Base-by-base conservation (phyloP, 2,329 filamentous ascomycete genomes). In the Sphaerulina musiva region DNA sequence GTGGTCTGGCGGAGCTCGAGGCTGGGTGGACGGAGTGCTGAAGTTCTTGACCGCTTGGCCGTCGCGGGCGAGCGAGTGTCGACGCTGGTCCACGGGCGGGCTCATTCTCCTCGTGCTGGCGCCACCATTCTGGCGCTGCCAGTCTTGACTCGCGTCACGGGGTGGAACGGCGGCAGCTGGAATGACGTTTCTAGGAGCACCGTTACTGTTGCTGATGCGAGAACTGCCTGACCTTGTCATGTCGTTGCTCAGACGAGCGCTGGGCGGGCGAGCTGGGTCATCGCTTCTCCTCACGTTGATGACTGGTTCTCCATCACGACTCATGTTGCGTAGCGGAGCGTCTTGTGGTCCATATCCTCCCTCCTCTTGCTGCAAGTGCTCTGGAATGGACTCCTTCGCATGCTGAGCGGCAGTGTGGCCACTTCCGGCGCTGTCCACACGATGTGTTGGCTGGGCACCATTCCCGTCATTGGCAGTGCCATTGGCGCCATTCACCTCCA, bases 271-370 rank as follows among this genome's bases (percentile, higher is more conserved):
- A 3, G 48, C 9, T 11, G 46, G 41, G 26, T 51, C 42, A 7
- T 51, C 39, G 23, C 48, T 51, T 6, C 23, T 51, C 20, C 48
- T 51, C 32, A 46, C 48, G 5, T 45, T 46, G 41, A 51, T 17
- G 14, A 17, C 14, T 17, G 14, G 14, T 17, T 17, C 38, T 5
- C 45, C 48, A 46, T 51, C 48, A 10, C 48, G 41, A 38, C 36
- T 34, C 20, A 46, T 26, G 41, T 23, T 29, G 31, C 42, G 20
- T 14, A 41, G 48, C 9, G 48, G 17, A 14, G 41, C 32, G 5
- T 38, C 23, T 14, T 20, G 26, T 29, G 4, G 26, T 1, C 17
- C 32, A 2, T 9, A 29, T 10, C n/a, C 41, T 5, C 12, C 42
- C 14, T 31, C 29, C 4, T 39, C 48, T 20, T 20, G 20, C 20